These are phyloP conservation scores for Parastagonospora avenae DNA, from an alignment of 2,329 filamentous ascomycete species.

Conservation along the genomic window DNA sequence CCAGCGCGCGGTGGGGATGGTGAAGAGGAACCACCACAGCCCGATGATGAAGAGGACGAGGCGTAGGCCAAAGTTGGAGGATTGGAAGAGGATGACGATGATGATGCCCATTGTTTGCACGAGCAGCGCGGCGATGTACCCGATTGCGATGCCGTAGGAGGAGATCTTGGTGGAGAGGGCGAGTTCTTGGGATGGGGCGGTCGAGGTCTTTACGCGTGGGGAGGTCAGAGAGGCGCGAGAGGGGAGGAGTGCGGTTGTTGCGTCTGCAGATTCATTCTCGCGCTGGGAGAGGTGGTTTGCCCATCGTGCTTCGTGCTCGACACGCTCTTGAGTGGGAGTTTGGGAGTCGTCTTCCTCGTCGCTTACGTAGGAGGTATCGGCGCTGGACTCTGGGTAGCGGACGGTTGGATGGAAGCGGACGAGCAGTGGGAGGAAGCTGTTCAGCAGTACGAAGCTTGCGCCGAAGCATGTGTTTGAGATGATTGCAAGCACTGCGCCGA, in stretches of 20 bases:
- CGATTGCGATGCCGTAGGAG: conserved; percentile 89
- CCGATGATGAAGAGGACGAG: conserved; percentile 87
- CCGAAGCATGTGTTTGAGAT: conserved; percentile 93
- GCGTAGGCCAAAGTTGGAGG: conserved; percentile 82
- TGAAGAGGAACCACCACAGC: conserved; percentile 91
- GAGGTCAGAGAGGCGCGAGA: conserved; percentile 32
- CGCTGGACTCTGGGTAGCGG: conserved; percentile 39
- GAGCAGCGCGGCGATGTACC: conserved; percentile 84
- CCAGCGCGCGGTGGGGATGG: conserved; percentile 85
- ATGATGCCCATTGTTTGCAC: conserved; percentile 82
- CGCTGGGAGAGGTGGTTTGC: conserved; percentile 32
- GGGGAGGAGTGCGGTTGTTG: conserved; percentile 46
- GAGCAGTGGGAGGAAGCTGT: conserved; percentile 90
- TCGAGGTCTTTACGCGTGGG: conserved; percentile 32
- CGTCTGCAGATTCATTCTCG: conserved; percentile 39
- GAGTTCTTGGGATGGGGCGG: conserved; percentile 67
- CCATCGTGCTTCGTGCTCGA: conserved; percentile 31
- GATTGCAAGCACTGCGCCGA: conserved; percentile 84
- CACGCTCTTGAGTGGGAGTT: conserved; percentile 20
- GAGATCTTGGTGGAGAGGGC: conserved; percentile 88
- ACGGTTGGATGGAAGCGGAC: conserved; percentile 80
- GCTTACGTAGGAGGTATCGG: conserved; percentile 24
- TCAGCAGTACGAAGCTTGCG: conserved; percentile 91
- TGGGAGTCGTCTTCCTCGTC: conserved; percentile 37
- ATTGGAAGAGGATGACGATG: conserved; percentile 66